Evolutionary conservation across 371 early-diverging fungal species (phyloP).

Genomic region (Apophysomyces sp.): DNA sequence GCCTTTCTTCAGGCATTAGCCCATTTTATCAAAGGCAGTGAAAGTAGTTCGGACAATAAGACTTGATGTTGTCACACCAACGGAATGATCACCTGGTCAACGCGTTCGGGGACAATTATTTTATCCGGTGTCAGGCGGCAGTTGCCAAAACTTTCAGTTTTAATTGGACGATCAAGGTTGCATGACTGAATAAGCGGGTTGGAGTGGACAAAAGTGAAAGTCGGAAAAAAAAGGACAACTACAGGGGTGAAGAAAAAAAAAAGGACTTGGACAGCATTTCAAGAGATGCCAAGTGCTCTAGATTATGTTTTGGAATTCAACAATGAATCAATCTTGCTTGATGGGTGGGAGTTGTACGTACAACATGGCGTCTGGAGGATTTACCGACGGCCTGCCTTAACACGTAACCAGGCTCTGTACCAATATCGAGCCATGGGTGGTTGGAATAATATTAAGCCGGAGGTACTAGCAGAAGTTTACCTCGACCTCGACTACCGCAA

Average conservation of each 20-base stretch:
- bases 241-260: not conserved
- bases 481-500: slow-evolving; percentile 46
- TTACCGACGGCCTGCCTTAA: slow-evolving; percentile 21
- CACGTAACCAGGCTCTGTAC: slow-evolving; percentile 20
- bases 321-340: not conserved
- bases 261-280: not conserved
- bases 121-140: not conserved
- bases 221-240: not conserved
- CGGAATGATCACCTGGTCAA: not conserved
- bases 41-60: not conserved
- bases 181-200: not conserved
- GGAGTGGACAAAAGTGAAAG: not conserved
- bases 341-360: slow-evolving; percentile 27
- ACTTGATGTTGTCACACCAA: not conserved
- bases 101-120: not conserved
- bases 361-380: slow-evolving; percentile 22
- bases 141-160: not conserved
- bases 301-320: not conserved
- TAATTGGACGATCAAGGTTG: not conserved
- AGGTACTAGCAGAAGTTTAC: slow-evolving; percentile 28
- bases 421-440: slow-evolving; percentile 27
- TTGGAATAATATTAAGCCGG: slow-evolving; percentile 24
- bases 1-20: not conserved
- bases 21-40: not conserved
- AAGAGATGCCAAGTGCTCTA: slow-evolving; percentile 5